Percentiles rank a stretch among this genome's conserved stretches.
These are phyloP conservation scores for Mucor lusitanicus DNA, from an alignment of 371 early-diverging fungal genomes.

Conservation along the genomic window DNA sequence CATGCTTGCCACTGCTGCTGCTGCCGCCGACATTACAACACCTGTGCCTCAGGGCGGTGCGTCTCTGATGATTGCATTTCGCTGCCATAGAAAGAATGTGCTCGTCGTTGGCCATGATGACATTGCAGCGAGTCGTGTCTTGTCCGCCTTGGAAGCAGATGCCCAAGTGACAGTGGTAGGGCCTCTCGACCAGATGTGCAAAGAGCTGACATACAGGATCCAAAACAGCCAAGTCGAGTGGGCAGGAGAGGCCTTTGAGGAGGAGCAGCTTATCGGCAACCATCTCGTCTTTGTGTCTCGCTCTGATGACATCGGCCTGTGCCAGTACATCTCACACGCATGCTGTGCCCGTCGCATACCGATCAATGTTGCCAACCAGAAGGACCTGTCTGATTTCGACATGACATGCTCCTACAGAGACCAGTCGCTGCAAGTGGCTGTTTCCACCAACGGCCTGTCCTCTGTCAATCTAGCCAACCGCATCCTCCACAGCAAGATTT, in stretches of 20 bases:
- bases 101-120: constrained; percentile 68
- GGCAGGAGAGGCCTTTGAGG: constrained; percentile 16
- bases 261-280: constrained; percentile 7
- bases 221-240: constrained; percentile 48
- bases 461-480: constrained; percentile 65
- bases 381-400: constrained; percentile 78
- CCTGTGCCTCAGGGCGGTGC: constrained; percentile 56
- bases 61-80: constrained; percentile 70
- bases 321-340: constrained; percentile 2
- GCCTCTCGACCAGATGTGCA: constrained; percentile 34
- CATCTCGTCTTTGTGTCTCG: constrained; percentile 32
- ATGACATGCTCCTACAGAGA: constrained; percentile 74
- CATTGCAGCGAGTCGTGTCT: constrained; percentile 67
- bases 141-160: constrained; percentile 71
- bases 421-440: constrained; percentile 73
- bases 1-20: neutral
- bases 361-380: constrained; percentile 76
- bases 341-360: constrained; percentile 65
- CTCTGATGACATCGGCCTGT: constrained; percentile 26
- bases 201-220: constrained; percentile 59
- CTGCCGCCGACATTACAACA: neutral
- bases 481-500: constrained; percentile 61
- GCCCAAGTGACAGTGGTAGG: constrained; percentile 60
- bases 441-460: constrained; percentile 77
- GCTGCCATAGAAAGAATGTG: constrained; percentile 52